A percentile compares a stretch with the other conserved stretches of the same genome.
These are phyloP conservation scores for Bryoerythrophyllum caledonicum DNA, from an alignment of 225 moss, liverwort and hornwort species.

Conservation along the genomic window DNA sequence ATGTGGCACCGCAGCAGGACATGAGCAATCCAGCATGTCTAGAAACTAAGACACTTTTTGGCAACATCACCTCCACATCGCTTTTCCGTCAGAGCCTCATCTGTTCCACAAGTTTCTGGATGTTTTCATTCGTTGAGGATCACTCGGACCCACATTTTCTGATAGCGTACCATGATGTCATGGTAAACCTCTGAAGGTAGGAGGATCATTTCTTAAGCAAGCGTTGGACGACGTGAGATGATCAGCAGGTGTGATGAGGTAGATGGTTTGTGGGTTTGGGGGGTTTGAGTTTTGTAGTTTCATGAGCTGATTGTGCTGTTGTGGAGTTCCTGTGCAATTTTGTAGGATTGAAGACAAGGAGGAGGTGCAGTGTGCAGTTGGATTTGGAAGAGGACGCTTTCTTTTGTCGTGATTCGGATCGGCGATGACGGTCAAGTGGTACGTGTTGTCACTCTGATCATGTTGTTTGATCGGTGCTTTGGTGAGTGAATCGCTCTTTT, in stretches of 20 bases:
- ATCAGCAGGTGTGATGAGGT: neutral
- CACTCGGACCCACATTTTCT: slow-evolving; percentile 1
- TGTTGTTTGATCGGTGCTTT: neutral
- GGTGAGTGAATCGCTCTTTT: neutral
- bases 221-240: neutral
- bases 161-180: neutral
- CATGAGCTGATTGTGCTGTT: neutral
- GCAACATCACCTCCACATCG: neutral
- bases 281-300: neutral
- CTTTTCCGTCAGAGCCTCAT: too few species aligned
- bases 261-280: neutral
- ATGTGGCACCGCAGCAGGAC: slow-evolving; percentile 18
- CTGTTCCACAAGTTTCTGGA: neutral
- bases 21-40: too few species aligned
- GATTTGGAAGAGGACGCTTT: neutral
- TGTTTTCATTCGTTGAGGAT: slow-evolving; percentile 11
- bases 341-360: neutral
- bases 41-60: neutral
- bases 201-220: too few species aligned
- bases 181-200: neutral
- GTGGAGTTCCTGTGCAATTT: neutral
- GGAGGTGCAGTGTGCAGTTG: neutral
- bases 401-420: too few species aligned
- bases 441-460: neutral
- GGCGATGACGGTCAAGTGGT: slow-evolving; percentile 56